A percentile compares a stretch with the other conserved stretches of the same genome.
Conservation (phyloP, 2,329 filamentous ascomycete genomes). For the Apiospora rasikravindrae region DNA sequence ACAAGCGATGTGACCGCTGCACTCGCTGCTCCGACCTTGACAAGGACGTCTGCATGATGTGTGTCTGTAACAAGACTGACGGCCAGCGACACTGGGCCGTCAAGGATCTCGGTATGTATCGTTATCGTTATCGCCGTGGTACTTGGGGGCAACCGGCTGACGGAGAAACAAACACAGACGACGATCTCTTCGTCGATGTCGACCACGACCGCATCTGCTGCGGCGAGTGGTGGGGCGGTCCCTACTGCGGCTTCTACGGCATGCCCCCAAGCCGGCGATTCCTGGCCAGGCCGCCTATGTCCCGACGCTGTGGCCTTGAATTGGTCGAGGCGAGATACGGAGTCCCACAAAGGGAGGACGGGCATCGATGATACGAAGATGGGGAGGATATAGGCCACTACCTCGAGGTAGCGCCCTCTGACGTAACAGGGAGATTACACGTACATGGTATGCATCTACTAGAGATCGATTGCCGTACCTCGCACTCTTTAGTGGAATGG, state of each 20-base stretch:
- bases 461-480: neutral
- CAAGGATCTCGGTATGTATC: constrained; percentile 2
- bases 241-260: constrained; percentile 7
- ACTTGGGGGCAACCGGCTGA: too few species aligned
- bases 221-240: constrained; percentile 19
- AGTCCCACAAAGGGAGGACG: neutral
- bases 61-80: neutral
- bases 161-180: neutral
- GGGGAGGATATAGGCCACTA: neutral
- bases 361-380: neutral
- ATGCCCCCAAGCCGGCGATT: neutral
- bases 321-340: neutral
- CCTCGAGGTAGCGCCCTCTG: neutral
- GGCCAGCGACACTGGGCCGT: neutral
- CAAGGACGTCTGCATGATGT: neutral
- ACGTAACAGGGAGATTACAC: neutral
- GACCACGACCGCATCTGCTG: neutral
- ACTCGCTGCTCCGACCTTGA: neutral
- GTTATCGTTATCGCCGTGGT: neutral
- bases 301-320: neutral
- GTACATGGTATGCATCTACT: too few species aligned
- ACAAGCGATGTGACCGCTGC: constrained; percentile 6
- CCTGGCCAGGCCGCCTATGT: neutral
- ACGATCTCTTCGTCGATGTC: neutral
- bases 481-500: neutral